These are phyloP conservation scores for Ziziphus jujuba DNA, from an alignment of 306 rosid species.

Conservation along the genomic window DNA sequence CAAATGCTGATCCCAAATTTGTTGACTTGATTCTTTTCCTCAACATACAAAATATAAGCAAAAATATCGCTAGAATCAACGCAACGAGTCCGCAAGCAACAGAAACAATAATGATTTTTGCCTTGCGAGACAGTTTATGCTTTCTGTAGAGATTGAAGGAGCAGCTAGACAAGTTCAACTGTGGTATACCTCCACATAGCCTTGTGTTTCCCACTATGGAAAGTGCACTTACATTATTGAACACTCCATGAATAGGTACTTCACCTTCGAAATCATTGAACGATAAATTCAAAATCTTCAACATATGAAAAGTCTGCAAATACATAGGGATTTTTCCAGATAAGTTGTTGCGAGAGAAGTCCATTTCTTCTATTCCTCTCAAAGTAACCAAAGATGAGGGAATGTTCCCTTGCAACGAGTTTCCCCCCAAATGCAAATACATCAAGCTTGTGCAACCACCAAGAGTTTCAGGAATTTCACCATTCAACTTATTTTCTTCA, in stretches of 20 bases:
- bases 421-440: conserved; percentile 7
- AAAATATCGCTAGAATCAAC: background rate
- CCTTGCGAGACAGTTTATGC: background rate
- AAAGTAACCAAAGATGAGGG: conserved; percentile 18
- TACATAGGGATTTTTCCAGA: conserved; percentile 10
- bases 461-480: conserved; percentile 19
- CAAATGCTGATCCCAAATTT: background rate
- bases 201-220: conserved; percentile 6
- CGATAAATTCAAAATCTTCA: background rate
- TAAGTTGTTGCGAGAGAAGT: conserved; percentile 32
- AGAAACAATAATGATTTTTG: background rate
- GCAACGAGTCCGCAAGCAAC: conserved; percentile 17
- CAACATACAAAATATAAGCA: background rate
- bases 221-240: conserved; percentile 12
- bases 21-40: conserved; percentile 1
- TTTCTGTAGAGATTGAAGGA: background rate
- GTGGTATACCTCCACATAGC: conserved; percentile 28
- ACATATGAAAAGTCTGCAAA: background rate
- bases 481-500: conserved; percentile 24
- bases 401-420: conserved; percentile 23
- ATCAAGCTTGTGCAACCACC: conserved; percentile 18
- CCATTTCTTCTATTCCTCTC: conserved; percentile 13
- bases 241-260: too few relatives aligned
- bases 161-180: conserved; percentile 17
- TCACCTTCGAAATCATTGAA: too few relatives aligned